Conservation (phyloP, 2,329 filamentous ascomycete species). For the Mycosphaerelloides madeirae region DNA sequence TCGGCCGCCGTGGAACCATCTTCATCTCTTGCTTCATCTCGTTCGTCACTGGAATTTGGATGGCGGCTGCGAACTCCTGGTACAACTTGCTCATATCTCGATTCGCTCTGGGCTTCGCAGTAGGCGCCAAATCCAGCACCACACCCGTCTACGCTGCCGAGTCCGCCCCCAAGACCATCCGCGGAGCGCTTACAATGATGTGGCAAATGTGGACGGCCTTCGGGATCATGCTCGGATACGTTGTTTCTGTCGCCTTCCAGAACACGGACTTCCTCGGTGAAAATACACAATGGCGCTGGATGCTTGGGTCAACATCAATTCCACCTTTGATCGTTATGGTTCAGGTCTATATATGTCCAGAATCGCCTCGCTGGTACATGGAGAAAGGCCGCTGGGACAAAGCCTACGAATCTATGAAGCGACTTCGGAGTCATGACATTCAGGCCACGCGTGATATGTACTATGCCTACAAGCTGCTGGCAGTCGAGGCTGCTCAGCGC, state of each 20-base stretch:
- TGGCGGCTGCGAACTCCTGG: constrained; percentile 67
- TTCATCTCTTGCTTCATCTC: constrained; percentile 72
- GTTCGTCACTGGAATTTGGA: constrained; percentile 53
- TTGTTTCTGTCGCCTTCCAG: constrained; percentile 39
- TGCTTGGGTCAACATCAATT: constrained; percentile 38
- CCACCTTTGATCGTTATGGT: constrained; percentile 29
- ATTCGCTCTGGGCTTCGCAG: constrained; percentile 61
- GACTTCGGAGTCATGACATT: constrained; percentile 33
- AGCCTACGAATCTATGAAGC: constrained; percentile 34
- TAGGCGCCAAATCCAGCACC: constrained; percentile 30
- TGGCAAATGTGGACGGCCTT: constrained; percentile 43
- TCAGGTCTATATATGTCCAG: constrained; percentile 41
- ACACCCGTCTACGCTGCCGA: constrained; percentile 42
- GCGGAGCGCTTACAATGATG: constrained; percentile 43
- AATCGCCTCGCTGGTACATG: constrained; percentile 36
- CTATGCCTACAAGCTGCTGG: constrained; percentile 32
- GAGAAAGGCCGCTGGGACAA: constrained; percentile 36
- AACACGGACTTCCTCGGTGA: constrained; percentile 21
- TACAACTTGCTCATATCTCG: constrained; percentile 65
- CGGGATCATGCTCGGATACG: constrained; percentile 44
- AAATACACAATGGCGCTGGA: constrained; percentile 26
- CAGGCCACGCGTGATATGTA: constrained; percentile 41
- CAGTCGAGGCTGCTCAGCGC: constrained; percentile 34
- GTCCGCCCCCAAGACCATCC: constrained; percentile 35
- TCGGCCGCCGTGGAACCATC: constrained; percentile 69